Conservation (phyloP, 805 yeast genomes). For the Scheffersomyces amazonensis region DNA sequence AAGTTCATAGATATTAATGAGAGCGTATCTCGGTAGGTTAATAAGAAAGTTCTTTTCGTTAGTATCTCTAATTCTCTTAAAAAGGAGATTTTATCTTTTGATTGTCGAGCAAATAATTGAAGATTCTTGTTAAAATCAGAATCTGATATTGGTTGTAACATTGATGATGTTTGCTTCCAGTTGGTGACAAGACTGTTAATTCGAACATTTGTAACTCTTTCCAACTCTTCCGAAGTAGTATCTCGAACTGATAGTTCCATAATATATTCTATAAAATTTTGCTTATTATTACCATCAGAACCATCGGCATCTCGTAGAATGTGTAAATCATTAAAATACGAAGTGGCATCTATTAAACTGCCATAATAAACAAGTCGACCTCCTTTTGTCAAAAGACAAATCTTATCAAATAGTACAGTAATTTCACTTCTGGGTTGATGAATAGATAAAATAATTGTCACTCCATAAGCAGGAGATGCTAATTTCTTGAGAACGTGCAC, state of each 20-base stretch:
- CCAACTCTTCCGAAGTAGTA: constrained; percentile 22
- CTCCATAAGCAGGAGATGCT: constrained; percentile 49
- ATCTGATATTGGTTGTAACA: not conserved
- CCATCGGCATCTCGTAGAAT: constrained; percentile 6
- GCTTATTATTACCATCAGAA: not conserved
- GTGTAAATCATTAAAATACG: constrained; percentile 42
- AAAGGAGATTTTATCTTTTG: constrained; percentile 21
- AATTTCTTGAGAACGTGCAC: constrained; percentile 56
- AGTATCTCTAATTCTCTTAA: constrained; percentile 27
- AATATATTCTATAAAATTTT: constrained; percentile 28
- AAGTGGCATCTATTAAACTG: constrained; percentile 39
- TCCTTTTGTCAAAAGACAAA: constrained; percentile 61
- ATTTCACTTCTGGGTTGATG: constrained; percentile 87
- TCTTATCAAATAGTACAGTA: constrained; percentile 60
- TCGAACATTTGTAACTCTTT: constrained; percentile 17
- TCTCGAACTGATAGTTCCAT: constrained; percentile 37
- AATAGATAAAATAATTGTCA: constrained; percentile 71
- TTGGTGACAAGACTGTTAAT: constrained; percentile 20
- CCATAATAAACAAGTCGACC: constrained; percentile 51
- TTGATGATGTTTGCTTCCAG: constrained; percentile 13
- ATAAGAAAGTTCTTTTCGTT: constrained; percentile 31
- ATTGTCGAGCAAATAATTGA: constrained; percentile 9
- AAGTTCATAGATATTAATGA: constrained; percentile 36
- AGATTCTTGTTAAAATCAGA: not conserved
- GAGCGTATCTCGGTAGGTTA: constrained; percentile 30